These are phyloP conservation scores for Syncephalis plumigaleata DNA, from an alignment of 371 early-diverging fungal species.

Conservation along the genomic window DNA sequence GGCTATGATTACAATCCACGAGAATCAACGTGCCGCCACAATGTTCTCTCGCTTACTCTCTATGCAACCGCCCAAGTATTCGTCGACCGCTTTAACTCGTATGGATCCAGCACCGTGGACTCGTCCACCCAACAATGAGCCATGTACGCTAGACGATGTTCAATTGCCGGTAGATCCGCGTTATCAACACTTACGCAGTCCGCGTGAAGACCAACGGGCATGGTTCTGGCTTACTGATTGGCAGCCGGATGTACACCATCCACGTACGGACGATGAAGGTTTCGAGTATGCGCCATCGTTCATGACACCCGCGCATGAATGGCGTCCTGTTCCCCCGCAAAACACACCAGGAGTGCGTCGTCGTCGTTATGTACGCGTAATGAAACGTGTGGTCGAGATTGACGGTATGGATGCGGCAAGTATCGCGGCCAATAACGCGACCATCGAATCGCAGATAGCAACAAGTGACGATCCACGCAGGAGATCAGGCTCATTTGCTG, in stretches of 20 bases:
- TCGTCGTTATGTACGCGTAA: slow-evolving; percentile 58
- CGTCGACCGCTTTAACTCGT: slow-evolving; percentile 21
- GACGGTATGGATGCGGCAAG: slow-evolving; percentile 24
- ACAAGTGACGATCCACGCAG: too few relatives aligned
- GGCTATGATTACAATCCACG: slow-evolving; percentile 38
- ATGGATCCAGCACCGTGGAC: slow-evolving; percentile 40
- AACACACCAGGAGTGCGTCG: slow-evolving; percentile 43
- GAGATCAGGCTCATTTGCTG: too few relatives aligned
- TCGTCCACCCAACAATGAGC: slow-evolving; percentile 25
- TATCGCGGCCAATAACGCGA: too few relatives aligned
- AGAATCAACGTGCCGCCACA: slow-evolving; percentile 43
- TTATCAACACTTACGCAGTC: slow-evolving; percentile 6
- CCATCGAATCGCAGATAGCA: too few relatives aligned
- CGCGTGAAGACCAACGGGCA: slow-evolving; percentile 7
- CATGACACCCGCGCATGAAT: slow-evolving; percentile 24
- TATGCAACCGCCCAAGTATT: slow-evolving; percentile 29
- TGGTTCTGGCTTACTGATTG: slow-evolving; percentile 83
- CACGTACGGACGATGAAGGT: slow-evolving; percentile 37
- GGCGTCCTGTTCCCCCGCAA: slow-evolving; percentile 30
- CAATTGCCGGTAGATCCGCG: slow-evolving; percentile 19
- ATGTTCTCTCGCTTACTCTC: slow-evolving; percentile 18
- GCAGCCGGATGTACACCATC: slow-evolving; percentile 50
- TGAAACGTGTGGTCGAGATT: slow-evolving; percentile 47
- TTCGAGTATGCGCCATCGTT: slow-evolving; percentile 54
- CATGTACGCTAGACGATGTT: slow-evolving; percentile 28